Evolutionary conservation across 495 filamentous ascomycete genomes (phyloP), one percentile per base, ranked within the genome.

Genomic region (Astrothelium macrocarpum): DNA sequence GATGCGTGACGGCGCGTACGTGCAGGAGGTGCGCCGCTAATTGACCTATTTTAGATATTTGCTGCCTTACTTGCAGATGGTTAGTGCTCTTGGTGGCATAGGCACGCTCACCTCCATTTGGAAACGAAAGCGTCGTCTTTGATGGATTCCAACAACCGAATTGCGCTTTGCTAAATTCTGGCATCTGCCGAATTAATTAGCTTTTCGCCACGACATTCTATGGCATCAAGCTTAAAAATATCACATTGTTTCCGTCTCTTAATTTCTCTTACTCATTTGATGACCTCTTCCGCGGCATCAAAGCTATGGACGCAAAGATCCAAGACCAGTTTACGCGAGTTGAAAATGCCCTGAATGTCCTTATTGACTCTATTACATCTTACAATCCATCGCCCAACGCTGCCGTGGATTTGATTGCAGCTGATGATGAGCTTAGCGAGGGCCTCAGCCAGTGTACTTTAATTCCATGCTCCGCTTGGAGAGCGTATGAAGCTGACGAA

Each of bases 331-430:
- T 90, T 67, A 80, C 87, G 67, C 83, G 85, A 60, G 76, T 91
- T 45, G 88, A 90, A 69, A 80, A 81, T 62, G 84, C 86, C 4
- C 77, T 93, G 29, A 78, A 79, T 14, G 80, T 74, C 10, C 79
- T 93, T 12, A 83, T 90, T 68, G 86, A 88, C 70, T 90, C 88
- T 1, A 87, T 93, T 46, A 77, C 86, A 10, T 85, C 89, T 63
- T 91, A 90, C 80, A 88, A 89, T 66, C 89, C 89, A 32, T 87
- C 84, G 12, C 74, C 82, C 4, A 70, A 75, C 31, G 80, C 84
- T 28, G 88, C 88, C 4, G 74, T 79, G 26, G 83, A 87, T 34
- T 81, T 93, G 23, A 75, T 86, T 5, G 74, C 78, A n/a, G 89
- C 87, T 46, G 88, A 93, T 66, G 77, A 79, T 42, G 81, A 84